phyloP scores from a whole-genome alignment of 176 grass and related monocot species.

The Urochloa ruziziensis region DNA sequence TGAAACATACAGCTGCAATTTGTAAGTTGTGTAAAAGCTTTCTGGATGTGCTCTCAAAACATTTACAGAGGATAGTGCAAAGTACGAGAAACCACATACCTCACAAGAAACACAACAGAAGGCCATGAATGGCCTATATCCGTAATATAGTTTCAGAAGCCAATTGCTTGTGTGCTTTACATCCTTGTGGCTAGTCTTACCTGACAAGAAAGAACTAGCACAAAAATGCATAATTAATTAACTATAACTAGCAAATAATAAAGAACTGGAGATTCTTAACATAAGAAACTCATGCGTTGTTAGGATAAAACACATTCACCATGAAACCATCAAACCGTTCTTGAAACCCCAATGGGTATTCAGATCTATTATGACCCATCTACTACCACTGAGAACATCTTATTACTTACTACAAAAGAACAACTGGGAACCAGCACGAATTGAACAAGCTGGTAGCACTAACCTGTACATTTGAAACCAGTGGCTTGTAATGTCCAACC shows the following conservation, averaged over 20 bases:
- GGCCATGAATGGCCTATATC: conserved; percentile 76
- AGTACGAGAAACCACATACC: conserved; percentile 40
- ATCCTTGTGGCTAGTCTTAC: conserved; percentile 95
- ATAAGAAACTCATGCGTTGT: background rate
- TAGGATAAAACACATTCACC: background rate
- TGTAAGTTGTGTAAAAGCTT: background rate
- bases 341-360: background rate
- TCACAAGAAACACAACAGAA: conserved; percentile 98
- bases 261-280: background rate
- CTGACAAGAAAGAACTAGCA: conserved; percentile 83
- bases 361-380: background rate
- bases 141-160: conserved; percentile 88
- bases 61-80: background rate
- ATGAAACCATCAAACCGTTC: background rate
- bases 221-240: conserved; percentile 19
- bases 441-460: conserved; percentile 2
- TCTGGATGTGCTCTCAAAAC: background rate
- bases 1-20: background rate
- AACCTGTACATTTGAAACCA: conserved; percentile 99
- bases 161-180: conserved; percentile 80
- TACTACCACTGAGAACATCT: background rate
- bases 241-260: background rate
- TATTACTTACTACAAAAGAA: background rate
- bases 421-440: background rate
- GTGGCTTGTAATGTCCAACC: conserved; percentile 91